A percentile compares a stretch with the other conserved stretches of the same genome.
Conservation (phyloP, 768 basidiomycete genomes). For the Tylopilus cervinicoccineus region DNA sequence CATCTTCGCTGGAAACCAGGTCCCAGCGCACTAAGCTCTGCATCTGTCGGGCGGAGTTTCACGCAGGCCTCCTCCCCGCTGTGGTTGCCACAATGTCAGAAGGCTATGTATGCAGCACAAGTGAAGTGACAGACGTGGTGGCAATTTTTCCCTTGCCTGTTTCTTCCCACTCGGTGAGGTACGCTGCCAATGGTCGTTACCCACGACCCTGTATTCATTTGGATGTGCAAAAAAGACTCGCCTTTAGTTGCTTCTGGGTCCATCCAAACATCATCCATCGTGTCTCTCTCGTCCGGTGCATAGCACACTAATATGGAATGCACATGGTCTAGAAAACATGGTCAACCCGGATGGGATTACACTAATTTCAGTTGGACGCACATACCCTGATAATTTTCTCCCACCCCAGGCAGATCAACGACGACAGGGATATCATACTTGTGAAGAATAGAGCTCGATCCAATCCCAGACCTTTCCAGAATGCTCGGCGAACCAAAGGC, state of each 20-base stretch:
- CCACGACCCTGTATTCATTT: too few species aligned
- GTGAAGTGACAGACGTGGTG: background rate
- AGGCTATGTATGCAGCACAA: background rate
- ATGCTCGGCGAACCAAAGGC: conserved; percentile 4
- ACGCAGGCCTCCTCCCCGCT: conserved; percentile 39
- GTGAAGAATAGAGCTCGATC: background rate
- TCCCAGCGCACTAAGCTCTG: conserved; percentile 35
- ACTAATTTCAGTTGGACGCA: background rate
- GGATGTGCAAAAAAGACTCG: too few species aligned
- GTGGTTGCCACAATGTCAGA: background rate
- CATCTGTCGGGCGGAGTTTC: conserved; percentile 49
- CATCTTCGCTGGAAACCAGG: conserved; percentile 33
- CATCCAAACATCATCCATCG: conserved; percentile 46
- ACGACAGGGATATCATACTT: background rate
- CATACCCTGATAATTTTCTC: conserved; percentile 5
- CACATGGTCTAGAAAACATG: conserved; percentile 27
- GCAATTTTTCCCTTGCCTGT: too few species aligned
- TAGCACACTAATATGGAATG: conserved; percentile 27
- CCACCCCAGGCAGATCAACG: conserved; percentile 5
- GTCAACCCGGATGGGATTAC: background rate
- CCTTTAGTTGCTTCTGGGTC: conserved; percentile 28
- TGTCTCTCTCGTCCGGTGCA: conserved; percentile 42
- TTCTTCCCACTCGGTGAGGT: too few species aligned
- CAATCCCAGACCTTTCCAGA: conserved; percentile 10
- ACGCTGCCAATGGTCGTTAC: too few species aligned